Conservation (phyloP, 768 basidiomycete genomes). For the Coprinopsis marcescibilis region DNA sequence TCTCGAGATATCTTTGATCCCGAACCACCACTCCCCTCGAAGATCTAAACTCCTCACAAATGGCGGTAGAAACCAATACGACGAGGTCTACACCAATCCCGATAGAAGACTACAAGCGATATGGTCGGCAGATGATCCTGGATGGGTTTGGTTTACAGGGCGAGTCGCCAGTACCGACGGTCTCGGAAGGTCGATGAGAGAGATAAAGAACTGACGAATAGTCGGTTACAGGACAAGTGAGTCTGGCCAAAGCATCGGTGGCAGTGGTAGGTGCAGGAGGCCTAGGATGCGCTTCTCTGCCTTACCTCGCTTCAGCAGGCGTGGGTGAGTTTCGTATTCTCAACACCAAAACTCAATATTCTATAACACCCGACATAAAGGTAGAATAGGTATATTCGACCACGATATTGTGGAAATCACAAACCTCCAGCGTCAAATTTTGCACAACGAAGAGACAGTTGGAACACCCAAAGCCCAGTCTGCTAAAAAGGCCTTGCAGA, state of each 20-base stretch:
- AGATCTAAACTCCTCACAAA: no score
- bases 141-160: constrained; percentile 84
- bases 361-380: constrained; percentile 31
- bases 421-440: constrained; percentile 90
- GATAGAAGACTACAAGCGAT: constrained; percentile 75
- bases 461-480: constrained; percentile 80
- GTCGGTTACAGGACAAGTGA: constrained; percentile 65
- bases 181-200: neutral
- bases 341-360: neutral
- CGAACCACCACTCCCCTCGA: no score
- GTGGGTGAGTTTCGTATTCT: constrained; percentile 56
- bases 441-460: constrained; percentile 71
- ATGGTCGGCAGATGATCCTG: constrained; percentile 96
- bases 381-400: constrained; percentile 81
- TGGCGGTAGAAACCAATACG: no score
- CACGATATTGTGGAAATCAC: constrained; percentile 84
- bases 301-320: constrained; percentile 90
- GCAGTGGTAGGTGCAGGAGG: constrained; percentile 94
- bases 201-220: constrained; percentile 3
- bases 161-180: constrained; percentile 21
- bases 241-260: constrained; percentile 67
- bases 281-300: constrained; percentile 90
- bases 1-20: no score
- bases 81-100: constrained; percentile 24
- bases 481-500: constrained; percentile 61